These are phyloP conservation scores for Leccinum disarticulatum DNA, from an alignment of 768 basidiomycete genomes.

Conservation along the genomic window DNA sequence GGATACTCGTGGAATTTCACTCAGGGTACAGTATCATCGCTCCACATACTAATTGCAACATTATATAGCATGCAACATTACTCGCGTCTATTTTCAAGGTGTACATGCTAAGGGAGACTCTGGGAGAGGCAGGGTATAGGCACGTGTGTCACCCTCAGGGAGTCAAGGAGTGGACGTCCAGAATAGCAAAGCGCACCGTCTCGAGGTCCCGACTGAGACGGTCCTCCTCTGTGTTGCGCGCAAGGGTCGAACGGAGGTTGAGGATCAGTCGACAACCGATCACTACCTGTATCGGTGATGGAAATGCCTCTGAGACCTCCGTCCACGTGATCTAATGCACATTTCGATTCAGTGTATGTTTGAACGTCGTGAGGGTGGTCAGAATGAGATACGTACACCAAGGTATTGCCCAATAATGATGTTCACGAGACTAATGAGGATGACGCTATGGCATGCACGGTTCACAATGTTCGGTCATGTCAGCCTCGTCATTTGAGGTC, in stretches of 20 bases:
- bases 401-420: not conserved
- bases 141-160: no score
- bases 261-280: not conserved
- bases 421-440: not conserved
- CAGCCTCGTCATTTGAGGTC: not conserved
- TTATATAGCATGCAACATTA: no score
- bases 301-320: constrained; percentile 7
- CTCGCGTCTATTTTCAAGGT: no score
- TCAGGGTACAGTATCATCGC: no score
- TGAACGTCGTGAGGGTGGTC: not conserved
- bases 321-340: not conserved
- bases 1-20: no score
- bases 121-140: no score
- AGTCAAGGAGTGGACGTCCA: not conserved
- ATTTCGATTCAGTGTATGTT: not conserved
- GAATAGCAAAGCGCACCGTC: not conserved
- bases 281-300: not conserved
- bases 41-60: no score
- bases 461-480: not conserved
- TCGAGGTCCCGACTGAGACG: not conserved
- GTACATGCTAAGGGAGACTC: no score
- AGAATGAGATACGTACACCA: constrained; percentile 2
- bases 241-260: not conserved
- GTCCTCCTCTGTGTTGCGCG: not conserved
- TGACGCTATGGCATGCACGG: not conserved